Base-by-base conservation (phyloP, 2,329 filamentous ascomycete genomes). In the Fusarium poae region DNA sequence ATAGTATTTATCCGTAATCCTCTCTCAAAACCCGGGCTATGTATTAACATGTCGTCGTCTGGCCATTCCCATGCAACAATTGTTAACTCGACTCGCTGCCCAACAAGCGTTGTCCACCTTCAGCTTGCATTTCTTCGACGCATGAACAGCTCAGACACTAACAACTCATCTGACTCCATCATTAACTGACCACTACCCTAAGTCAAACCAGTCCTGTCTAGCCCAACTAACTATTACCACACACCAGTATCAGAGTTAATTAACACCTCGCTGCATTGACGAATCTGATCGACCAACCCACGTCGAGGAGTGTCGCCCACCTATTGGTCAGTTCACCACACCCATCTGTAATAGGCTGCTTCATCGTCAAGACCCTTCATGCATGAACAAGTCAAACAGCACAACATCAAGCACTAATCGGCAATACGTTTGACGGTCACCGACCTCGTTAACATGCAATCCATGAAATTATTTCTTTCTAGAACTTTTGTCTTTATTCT, bases 81-180 rank as follows among this genome's bases (percentile, higher is more conserved):
- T 27, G 9, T 21, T 39, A 21, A 16, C 27, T 21, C 21, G 25
- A 35, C 32, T 58, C 59, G 43, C 32, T 64, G 37, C 59, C 59
- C 40, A 46, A 62, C 48, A 44, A 21, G 35, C 43, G 21, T 20
- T 39, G 10, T 34, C 44, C 54, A 50, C 58, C 23, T 56, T 51
- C 42, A 63, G 46, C 49, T 44, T 52, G 45, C 46, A 54, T 62
- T 40, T 53, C 44, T 35, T 66, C 66, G 63, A 62, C 57, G 71
- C 71, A 73, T 73, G 51, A 66, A 73, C 57, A 58, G 52, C 51
- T 56, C 46, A 71, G 68, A 70, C 64, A 54, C 60, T 63, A 62
- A 63, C 50, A 68, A 52, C 61, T 58, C 65, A 44, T 57, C 46
- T 64, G 64, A 68, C 70, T 55, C 59, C 59, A 52, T 61, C 55